Evolutionary conservation across 768 basidiomycete species (phyloP).

Genomic region (Mycena indigotica): DNA sequence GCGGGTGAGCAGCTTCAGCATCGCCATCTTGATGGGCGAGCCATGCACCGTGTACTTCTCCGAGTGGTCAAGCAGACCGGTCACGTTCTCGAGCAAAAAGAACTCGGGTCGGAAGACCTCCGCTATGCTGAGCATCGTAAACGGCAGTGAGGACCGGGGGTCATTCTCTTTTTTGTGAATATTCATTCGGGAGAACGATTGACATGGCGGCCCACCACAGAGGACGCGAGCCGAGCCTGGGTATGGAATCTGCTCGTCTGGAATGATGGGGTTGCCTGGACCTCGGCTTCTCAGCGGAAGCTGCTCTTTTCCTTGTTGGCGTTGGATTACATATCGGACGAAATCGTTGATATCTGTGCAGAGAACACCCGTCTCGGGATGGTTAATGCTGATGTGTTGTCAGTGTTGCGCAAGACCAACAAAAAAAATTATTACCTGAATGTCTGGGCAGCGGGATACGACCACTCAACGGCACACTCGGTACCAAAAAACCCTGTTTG

Average conservation of each 20-base stretch:
- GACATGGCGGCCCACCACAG: constrained; percentile 80
- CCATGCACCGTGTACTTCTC: constrained; percentile 40
- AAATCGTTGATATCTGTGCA: constrained; percentile 65
- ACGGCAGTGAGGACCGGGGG: constrained; percentile 64
- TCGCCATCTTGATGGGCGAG: constrained; percentile 49
- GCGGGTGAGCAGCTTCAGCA: constrained; percentile 68
- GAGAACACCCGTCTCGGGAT: constrained; percentile 60
- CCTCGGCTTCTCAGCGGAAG: constrained; percentile 41
- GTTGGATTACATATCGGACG: constrained; percentile 32
- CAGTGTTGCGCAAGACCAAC: too few species aligned
- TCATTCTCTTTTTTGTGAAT: constrained; percentile 56
- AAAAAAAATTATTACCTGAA: constrained; percentile 45
- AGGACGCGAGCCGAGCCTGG: constrained; percentile 68
- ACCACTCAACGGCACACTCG: constrained; percentile 69
- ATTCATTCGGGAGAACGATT: constrained; percentile 47
- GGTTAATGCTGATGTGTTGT: constrained; percentile 69
- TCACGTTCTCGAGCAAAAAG: constrained; percentile 75
- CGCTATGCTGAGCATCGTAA: constrained; percentile 71
- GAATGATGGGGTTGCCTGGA: constrained; percentile 37
- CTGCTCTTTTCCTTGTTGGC: constrained; percentile 40
- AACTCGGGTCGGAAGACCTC: constrained; percentile 65
- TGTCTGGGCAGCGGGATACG: constrained; percentile 62
- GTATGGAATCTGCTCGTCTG: constrained; percentile 51
- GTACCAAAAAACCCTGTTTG: constrained; percentile 64
- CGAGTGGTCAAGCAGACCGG: constrained; percentile 56